Conservation (phyloP, 2,329 filamentous ascomycete species). For the Colletotrichum eleusines region DNA sequence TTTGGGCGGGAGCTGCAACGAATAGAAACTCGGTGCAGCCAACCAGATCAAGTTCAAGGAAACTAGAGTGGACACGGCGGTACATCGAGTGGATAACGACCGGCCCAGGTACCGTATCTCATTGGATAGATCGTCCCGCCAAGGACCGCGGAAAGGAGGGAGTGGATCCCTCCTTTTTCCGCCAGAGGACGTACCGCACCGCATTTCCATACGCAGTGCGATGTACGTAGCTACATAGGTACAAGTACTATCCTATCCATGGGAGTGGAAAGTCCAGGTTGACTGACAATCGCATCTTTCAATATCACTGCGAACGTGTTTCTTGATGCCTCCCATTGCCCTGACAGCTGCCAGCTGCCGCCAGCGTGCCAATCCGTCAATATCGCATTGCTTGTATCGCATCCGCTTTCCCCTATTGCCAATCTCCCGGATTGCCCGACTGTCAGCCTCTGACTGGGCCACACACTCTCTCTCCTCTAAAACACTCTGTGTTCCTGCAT, state of each 20-base stretch:
- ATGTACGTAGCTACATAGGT: neutral
- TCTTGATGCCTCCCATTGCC: neutral
- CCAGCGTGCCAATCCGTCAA: neutral
- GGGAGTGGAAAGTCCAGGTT: no score
- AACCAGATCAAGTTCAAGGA: constrained; percentile 21
- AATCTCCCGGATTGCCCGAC: neutral
- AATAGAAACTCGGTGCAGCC: constrained; percentile 13
- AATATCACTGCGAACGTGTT: neutral
- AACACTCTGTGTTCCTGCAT: constrained; percentile 4
- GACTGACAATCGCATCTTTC: no score
- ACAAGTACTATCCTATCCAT: no score
- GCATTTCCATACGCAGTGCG: no score
- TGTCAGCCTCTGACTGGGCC: constrained; percentile 25
- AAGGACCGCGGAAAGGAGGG: constrained; percentile 39
- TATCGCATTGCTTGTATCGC: neutral
- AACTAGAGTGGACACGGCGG: constrained; percentile 7
- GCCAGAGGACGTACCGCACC: neutral
- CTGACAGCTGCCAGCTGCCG: neutral
- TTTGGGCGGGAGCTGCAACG: constrained; percentile 30
- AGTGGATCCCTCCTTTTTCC: constrained; percentile 26
- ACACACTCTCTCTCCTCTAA: no score
- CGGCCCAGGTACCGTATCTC: constrained; percentile 2
- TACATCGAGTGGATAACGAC: constrained; percentile 10
- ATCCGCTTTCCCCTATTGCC: neutral
- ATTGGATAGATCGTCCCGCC: constrained; percentile 35